Base-by-base conservation (phyloP, 768 basidiomycete species). In the Agaricus subrufescens region DNA sequence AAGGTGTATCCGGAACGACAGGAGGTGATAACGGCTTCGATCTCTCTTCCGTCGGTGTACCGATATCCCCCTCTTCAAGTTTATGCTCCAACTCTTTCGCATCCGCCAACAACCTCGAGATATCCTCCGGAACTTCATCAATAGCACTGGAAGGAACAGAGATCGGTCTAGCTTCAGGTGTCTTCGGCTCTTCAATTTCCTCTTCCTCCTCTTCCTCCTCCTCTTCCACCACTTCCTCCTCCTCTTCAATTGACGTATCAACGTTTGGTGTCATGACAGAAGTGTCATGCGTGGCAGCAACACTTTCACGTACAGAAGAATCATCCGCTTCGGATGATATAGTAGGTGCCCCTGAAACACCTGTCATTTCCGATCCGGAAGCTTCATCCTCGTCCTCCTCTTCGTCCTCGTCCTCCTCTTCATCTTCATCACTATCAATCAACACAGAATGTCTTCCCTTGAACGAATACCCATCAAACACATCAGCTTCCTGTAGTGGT, bases 401-500 rank as follows among this genome's bases (percentile, higher is more conserved):
- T 43, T 73, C 77, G 50, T 74, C 75, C 51, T 72, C 73, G 43
- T 75, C 80, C 3, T 80, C 81, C 2, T 77, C 80, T 27, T 80
- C 77, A 57, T 65, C 76, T 50, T 56, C 71, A 59, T 78, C 83
- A 19, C 84, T 86, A 60, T 88, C 90, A 45, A 92, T 70, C 50
- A 92, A 72, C 58, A 94, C 78, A 2, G 91, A 92, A 70, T 91
- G 78, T 15, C 89, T 78, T 9, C 91, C 93, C 69, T 91, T 92
- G 80, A 91, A 97, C 46, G 90, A 92, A 71, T 97, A 97, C 3
- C 93, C 94, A 69, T 94, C 94, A 65, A 95, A 97, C 30, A 95
- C 84, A 68, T 94, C 92, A 15, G 84, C 74, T 26, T 67, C 71
- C 6, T 86, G 79, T 26, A 87, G 83, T 10, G 70, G 69, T 11